A percentile compares a stretch with the other conserved stretches of the same genome.
phyloP scores from a whole-genome alignment of 495 filamentous ascomycete species.

The Penicillium subrubescens region DNA sequence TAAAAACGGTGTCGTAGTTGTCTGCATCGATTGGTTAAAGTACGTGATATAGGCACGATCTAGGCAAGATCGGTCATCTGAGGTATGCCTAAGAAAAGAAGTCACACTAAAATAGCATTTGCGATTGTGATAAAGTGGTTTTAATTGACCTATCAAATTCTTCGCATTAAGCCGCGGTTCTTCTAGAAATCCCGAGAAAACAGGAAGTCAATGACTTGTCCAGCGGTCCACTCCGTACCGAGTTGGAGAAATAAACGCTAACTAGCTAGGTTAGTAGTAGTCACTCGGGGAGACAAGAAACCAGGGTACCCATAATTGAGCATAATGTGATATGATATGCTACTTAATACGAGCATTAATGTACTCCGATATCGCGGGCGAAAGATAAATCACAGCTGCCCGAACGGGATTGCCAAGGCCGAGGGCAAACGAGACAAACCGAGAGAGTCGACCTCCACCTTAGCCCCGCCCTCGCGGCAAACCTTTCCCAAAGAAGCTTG shows the following conservation, averaged over 20 bases:
- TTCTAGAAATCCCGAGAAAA: not conserved
- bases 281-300: not conserved
- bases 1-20: not conserved
- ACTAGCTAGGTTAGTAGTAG: not conserved
- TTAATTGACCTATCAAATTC: not conserved
- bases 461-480: not conserved
- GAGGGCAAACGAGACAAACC: not conserved
- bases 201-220: not conserved
- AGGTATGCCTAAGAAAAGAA: not conserved
- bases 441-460: not conserved
- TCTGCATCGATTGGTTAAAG: not conserved
- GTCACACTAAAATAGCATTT: not conserved
- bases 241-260: not conserved
- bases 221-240: not conserved
- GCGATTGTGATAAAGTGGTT: not conserved
- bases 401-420: not conserved
- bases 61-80: not conserved
- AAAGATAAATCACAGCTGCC: constrained; percentile 17
- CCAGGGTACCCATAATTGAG: not conserved
- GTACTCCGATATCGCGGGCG: constrained; percentile 23
- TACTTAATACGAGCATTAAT: not conserved
- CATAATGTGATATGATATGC: not conserved
- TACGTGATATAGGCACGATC: not conserved
- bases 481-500: constrained; percentile 29
- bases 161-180: not conserved